These are phyloP conservation scores for Saccharomycodes ludwigii DNA, from an alignment of 805 yeast species.

Conservation along the genomic window DNA sequence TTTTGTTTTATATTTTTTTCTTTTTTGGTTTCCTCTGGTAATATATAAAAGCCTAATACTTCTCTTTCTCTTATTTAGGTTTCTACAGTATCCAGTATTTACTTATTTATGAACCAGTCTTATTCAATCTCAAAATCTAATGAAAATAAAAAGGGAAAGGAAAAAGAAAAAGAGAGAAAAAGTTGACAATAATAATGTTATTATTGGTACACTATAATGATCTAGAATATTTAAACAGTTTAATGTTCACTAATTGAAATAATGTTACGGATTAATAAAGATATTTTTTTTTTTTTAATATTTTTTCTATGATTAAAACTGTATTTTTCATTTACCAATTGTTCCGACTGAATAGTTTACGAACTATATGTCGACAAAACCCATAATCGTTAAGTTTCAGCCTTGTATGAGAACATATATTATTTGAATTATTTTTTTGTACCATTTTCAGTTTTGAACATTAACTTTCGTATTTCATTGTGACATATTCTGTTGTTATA, in stretches of 20 bases:
- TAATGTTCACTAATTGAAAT: not conserved
- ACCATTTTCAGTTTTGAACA: too few species aligned
- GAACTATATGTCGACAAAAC: slow-evolving; percentile 2
- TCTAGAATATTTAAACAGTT: not conserved
- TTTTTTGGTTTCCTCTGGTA: too few species aligned
- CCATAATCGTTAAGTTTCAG: slow-evolving; percentile 32
- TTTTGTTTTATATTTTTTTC: too few species aligned
- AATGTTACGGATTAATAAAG: slow-evolving; percentile 5
- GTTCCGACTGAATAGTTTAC: slow-evolving; percentile 26
- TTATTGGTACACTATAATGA: slow-evolving; percentile 1
- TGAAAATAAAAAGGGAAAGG: slow-evolving; percentile 3
- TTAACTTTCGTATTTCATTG: too few species aligned
- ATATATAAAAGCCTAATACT: too few species aligned
- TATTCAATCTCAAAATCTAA: slow-evolving; percentile 6
- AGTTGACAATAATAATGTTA: slow-evolving; percentile 4
- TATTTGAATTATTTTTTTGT: too few species aligned
- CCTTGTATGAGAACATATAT: slow-evolving; percentile 38
- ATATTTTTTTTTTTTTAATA: slow-evolving; percentile 3
- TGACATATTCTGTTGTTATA: too few species aligned
- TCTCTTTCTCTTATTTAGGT: too few species aligned
- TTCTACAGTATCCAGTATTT: too few species aligned
- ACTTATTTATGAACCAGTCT: too few species aligned
- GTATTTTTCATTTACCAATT: slow-evolving; percentile 23
- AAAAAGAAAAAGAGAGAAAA: slow-evolving; percentile 2
- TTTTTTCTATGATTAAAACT: slow-evolving; percentile 18